Evolutionary conservation across 768 basidiomycete genomes (phyloP).

Genomic region (Lyophyllum atratum): DNA sequence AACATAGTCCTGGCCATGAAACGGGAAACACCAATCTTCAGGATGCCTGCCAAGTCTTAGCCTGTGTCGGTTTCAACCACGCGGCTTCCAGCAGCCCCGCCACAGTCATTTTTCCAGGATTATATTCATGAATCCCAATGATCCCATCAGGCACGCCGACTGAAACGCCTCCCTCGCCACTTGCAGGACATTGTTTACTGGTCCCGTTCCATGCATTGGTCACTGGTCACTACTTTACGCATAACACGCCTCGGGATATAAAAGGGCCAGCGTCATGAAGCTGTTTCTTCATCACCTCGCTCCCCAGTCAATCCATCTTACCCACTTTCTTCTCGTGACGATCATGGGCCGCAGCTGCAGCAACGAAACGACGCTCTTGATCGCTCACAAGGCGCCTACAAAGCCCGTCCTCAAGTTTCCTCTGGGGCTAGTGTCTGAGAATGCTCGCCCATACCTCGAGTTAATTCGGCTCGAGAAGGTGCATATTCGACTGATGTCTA

Average conservation of each 20-base stretch:
- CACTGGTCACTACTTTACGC: not conserved
- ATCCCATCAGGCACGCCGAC: slow-evolving; percentile 13
- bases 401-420: slow-evolving; percentile 29
- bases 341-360: slow-evolving; percentile 20
- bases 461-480: slow-evolving; percentile 54
- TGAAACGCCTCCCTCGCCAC: slow-evolving; percentile 8
- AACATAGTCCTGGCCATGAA: not conserved
- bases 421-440: slow-evolving; percentile 29
- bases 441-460: slow-evolving; percentile 45
- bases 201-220: not conserved
- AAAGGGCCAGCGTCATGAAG: slow-evolving; percentile 7
- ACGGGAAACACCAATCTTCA: not conserved
- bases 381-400: slow-evolving; percentile 18
- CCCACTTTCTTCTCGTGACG: not conserved
- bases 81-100: slow-evolving; percentile 5
- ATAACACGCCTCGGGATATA: slow-evolving; percentile 5
- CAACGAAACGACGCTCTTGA: slow-evolving; percentile 26
- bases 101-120: slow-evolving; percentile 5
- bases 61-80: not conserved
- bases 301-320: not conserved
- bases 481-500: not conserved
- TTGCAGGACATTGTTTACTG: not conserved
- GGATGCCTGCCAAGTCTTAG: not conserved
- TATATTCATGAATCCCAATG: slow-evolving; percentile 3
- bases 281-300: not conserved